Evolutionary conservation across 202 grass and related monocot species (phyloP), one percentile per base, ranked within the genome.

Genomic region (Schoenoplectus tabernaemontani): DNA sequence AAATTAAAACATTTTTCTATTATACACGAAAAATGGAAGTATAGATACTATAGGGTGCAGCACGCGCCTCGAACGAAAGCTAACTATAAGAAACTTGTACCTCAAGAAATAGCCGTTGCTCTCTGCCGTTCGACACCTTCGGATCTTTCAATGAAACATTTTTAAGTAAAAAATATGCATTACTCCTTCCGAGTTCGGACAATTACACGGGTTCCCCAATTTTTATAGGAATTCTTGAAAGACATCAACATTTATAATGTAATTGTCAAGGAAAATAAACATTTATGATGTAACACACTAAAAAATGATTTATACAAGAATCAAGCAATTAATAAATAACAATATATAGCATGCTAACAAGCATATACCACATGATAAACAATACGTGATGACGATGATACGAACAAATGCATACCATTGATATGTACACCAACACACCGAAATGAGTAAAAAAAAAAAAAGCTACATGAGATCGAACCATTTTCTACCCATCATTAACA

Each of bases 361-460:
- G 15, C 16, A 75, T 53, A 34, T 34, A 75, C 46, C 28, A 75
- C n/a, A 58, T 73, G 19, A 82, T 73, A 59, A 11, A 51, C n/a
- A n/a, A n/a, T n/a, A n/a, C n/a, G 46, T 59, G 33, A 73, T 19
- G 65, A 73, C 11, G 6, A 59, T 69, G 64, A 72, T n/a, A 82
- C 28, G 6, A 46, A 59, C 34, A 26, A 13, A 51, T 58, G 7
- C 47, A 82, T 72, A 73, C 50, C 7, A 71, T 46, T 71, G 59
- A 83, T 72, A 83, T 75, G 46, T 76, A 63, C 43, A 83, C n/a
- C n/a, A 62, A n/a, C 26, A 64, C 82, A 56, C 22, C 30, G 1
- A 43, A 58, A 59, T 24, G 20, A 62, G 65, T 47, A 30, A 16
- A 37, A n/a, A n/a, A n/a, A n/a, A n/a, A 11, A 84, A 58, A 51